phyloP scores from a whole-genome alignment of 208 protist species.

The Crithidia fasciculata region DNA sequence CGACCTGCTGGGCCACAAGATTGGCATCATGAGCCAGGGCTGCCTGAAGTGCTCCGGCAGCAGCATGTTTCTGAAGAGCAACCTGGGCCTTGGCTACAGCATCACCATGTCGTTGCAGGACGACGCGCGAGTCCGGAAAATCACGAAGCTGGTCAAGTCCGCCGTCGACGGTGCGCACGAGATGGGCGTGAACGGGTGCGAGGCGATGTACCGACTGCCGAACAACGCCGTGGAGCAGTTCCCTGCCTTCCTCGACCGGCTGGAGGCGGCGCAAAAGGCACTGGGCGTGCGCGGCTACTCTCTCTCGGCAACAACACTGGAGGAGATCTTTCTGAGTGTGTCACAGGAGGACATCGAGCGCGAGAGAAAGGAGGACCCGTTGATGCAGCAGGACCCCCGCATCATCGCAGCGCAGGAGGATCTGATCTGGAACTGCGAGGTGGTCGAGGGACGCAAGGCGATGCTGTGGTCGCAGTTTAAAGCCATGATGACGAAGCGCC shows the following conservation, averaged over 20 bases:
- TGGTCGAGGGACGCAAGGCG: conserved; percentile 12
- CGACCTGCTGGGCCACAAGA: conserved; percentile 90
- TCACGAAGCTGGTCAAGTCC: conserved; percentile 27
- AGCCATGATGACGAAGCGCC: conserved; percentile 60
- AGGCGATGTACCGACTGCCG: conserved; percentile 55
- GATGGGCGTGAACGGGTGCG: conserved; percentile 24
- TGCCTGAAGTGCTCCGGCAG: conserved; percentile 67
- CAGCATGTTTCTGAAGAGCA: conserved; percentile 62
- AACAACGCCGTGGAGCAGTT: conserved; percentile 27
- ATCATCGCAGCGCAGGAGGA: conserved; percentile 34
- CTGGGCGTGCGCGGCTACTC: conserved; percentile 55
- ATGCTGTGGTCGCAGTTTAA: conserved; percentile 53
- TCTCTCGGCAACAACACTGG: conserved; percentile 67
- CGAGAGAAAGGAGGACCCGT: background rate
- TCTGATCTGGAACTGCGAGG: conserved; percentile 27
- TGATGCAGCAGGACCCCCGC: conserved; percentile 3
- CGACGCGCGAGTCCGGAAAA: conserved; percentile 18
- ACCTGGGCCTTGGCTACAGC: conserved; percentile 65
- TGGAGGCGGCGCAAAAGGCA: conserved; percentile 33
- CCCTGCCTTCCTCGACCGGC: conserved; percentile 36
- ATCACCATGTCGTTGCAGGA: conserved; percentile 24
- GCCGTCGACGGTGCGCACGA: conserved; percentile 30
- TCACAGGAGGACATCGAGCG: conserved; percentile 34
- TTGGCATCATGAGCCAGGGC: conserved; percentile 90
- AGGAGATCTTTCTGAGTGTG: conserved; percentile 81